These are phyloP conservation scores for Xylariaceae sp. DNA, from an alignment of 2,329 filamentous ascomycete species.

Conservation along the genomic window DNA sequence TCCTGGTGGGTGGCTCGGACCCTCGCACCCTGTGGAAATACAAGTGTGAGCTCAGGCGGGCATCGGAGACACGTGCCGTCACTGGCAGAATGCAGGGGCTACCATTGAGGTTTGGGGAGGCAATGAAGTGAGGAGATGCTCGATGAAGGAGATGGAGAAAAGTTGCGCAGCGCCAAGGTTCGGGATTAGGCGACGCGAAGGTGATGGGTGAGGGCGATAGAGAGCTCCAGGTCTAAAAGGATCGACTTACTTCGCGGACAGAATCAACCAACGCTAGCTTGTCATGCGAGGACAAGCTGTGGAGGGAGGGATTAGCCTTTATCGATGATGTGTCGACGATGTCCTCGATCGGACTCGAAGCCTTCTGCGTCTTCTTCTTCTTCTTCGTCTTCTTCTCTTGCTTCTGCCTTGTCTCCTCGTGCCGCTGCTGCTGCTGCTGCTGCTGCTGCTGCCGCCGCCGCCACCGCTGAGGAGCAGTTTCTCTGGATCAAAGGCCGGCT, in stretches of 20 bases:
- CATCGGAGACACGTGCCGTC: slow-evolving; percentile 2
- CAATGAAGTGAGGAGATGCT: slow-evolving; percentile 6
- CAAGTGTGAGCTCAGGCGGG: slow-evolving; percentile 11
- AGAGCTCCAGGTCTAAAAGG: slow-evolving; percentile 1
- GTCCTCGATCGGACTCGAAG: slow-evolving; percentile 14
- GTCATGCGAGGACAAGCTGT: slow-evolving; percentile 19
- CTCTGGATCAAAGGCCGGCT: slow-evolving; percentile 16
- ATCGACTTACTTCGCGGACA: slow-evolving; percentile 16
- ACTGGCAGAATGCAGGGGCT: slow-evolving; percentile 4
- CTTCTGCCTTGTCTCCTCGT: neutral
- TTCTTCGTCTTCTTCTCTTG: neutral
- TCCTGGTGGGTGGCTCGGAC: slow-evolving; percentile 15
- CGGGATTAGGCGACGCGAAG: slow-evolving; percentile 18
- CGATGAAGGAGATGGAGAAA: slow-evolving; percentile 12
- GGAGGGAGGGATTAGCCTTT: slow-evolving; percentile 5
- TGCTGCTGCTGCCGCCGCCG: slow-evolving; percentile 3
- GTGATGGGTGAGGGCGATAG: slow-evolving; percentile 3
- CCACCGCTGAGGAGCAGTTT: slow-evolving; percentile 14
- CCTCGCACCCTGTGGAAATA: slow-evolving; percentile 17
- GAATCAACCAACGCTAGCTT: slow-evolving; percentile 13
- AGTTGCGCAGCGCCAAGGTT: slow-evolving; percentile 12
- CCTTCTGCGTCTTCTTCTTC: slow-evolving; percentile 1
- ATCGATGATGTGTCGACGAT: slow-evolving; percentile 11
- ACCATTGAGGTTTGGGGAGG: slow-evolving; percentile 15
- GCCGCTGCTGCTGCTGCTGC: neutral